Percentiles rank a stretch among this genome's conserved stretches.
phyloP scores from a whole-genome alignment of 495 filamentous ascomycete genomes.

The Xylaria cubensis region DNA sequence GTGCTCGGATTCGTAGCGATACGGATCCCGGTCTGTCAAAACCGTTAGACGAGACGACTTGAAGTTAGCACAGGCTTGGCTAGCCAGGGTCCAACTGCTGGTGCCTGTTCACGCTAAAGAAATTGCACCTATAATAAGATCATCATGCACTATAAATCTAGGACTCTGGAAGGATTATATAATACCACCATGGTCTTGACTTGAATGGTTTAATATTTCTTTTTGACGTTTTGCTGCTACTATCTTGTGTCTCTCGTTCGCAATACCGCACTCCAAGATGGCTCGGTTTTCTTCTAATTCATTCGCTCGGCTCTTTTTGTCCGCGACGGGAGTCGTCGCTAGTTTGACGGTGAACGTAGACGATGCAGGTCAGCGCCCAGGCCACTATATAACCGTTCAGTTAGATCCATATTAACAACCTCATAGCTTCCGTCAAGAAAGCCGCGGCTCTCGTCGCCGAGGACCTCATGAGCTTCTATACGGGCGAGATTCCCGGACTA shows the following conservation, averaged over 20 bases:
- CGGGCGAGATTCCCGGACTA: conserved; percentile 61
- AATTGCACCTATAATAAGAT: conserved; percentile 3
- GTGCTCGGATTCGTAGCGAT: not conserved
- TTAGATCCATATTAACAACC: not conserved
- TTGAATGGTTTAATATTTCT: not conserved
- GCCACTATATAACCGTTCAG: not conserved
- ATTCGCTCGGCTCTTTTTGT: conserved; percentile 30
- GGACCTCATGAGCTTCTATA: conserved; percentile 64
- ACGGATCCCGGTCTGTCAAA: not conserved
- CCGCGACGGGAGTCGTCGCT: conserved; percentile 32
- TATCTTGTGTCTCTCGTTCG: conserved; percentile 20
- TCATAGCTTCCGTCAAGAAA: conserved; percentile 59
- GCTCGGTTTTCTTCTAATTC: conserved; percentile 23
- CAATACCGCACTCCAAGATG: conserved; percentile 28
- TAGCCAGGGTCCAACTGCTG: not conserved
- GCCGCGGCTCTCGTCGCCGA: conserved; percentile 62
- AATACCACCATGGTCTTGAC: not conserved
- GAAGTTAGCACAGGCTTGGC: not conserved
- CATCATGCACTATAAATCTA: not conserved
- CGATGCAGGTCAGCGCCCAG: conserved; percentile 34
- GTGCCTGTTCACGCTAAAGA: not conserved
- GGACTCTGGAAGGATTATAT: not conserved
- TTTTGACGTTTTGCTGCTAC: not conserved
- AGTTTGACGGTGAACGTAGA: conserved; percentile 34
- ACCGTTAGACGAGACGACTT: not conserved